Percentiles rank a stretch among this genome's conserved stretches.
These are phyloP conservation scores for Panicum virgatum DNA, from an alignment of 202 grass and related monocot species.

Conservation along the genomic window DNA sequence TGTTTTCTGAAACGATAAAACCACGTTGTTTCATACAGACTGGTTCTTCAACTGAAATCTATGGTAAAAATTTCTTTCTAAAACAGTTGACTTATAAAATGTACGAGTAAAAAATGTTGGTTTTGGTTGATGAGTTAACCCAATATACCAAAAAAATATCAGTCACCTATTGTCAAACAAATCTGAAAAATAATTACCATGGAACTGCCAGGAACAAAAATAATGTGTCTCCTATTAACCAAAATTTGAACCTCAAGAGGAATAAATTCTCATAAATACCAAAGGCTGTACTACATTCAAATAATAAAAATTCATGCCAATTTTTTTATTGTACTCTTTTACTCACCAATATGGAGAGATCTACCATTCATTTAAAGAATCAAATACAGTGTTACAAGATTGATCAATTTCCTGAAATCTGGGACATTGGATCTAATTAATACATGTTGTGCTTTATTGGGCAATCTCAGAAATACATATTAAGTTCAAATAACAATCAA, in stretches of 20 bases:
- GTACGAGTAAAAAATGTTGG: not conserved
- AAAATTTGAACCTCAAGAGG: not conserved
- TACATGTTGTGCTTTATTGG: too few species aligned
- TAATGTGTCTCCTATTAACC: not conserved
- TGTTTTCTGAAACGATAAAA: not conserved
- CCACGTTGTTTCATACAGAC: not conserved
- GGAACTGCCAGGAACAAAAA: not conserved
- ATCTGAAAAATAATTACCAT: not conserved
- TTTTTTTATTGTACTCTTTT: not conserved
- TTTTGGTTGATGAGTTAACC: not conserved
- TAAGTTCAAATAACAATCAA: too few species aligned
- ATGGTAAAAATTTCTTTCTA: not conserved
- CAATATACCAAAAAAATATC: not conserved
- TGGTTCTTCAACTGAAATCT: not conserved
- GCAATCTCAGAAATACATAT: too few species aligned
- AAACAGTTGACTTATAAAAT: not conserved
- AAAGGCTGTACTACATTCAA: not conserved
- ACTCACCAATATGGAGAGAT: not conserved
- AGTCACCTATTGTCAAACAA: not conserved
- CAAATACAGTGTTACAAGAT: not conserved
- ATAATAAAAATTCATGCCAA: not conserved
- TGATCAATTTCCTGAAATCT: too few species aligned
- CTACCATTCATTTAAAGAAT: not conserved
- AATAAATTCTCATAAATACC: not conserved
- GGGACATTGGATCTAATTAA: too few species aligned